Base-by-base conservation (phyloP, 768 basidiomycete species). In the Lactarius indigo region DNA sequence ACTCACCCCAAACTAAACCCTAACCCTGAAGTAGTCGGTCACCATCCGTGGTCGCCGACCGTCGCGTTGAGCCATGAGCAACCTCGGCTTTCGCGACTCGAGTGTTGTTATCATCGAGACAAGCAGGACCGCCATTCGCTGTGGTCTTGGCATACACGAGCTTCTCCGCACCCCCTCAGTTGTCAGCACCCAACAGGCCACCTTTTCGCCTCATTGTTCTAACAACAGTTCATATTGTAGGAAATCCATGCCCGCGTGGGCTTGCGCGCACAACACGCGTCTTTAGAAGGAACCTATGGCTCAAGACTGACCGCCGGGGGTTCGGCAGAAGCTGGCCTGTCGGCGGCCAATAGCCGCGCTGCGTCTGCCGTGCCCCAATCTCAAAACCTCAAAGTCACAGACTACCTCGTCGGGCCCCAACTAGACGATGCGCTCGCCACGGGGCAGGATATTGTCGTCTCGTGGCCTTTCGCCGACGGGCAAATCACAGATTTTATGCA, bases 211-310 rank as follows among this genome's bases (percentile, higher is more conserved):
- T 72, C 31, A 71, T 56, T 18, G 62, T 62, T 52, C 42, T 55
- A 5, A 35, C 44, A 44, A 37, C 28, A 26, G 30, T 20, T n/a
- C 15, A 10, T 15, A 41, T 47, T 59, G 41, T 74, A 96, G 94
- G 90, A 91, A 79, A 78, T 94, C 37, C 78, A 80, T 65, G 93
- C 94, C 54, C 87, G 92, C 71, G 91, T 94, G 63, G 94, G 93
- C 56, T 75, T 94, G 65, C 85, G 88, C 57, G 60, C 68, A 57
- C 67, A 74, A 62, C 62, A 62, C 61, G 30, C 67, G 55, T 61
- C n/a, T 3, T n/a, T n/a, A 64, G 77, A 70, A 47, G 62, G 47
- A 41, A 31, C 28, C 13, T 60, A 64, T 39, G 31, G 42, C 33
- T 28, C 60, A 80, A 79, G 69, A 76, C 78, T 5, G 76, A 73